phyloP scores from a whole-genome alignment of 106 monocot species.

The Dendrobium chrysotoxum region DNA sequence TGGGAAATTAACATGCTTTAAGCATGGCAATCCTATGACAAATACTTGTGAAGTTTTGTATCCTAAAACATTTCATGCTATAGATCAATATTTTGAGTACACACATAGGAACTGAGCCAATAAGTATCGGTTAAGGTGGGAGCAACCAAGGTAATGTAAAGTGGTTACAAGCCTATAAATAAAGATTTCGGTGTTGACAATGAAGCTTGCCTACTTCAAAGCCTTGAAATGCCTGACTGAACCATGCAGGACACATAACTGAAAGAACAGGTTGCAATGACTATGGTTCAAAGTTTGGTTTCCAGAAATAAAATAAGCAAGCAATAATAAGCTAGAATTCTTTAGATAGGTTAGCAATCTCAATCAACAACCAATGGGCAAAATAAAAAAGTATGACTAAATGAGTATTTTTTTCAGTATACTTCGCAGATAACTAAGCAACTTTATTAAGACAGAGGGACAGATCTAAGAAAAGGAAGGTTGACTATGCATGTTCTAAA shows the following conservation, averaged over 20 bases:
- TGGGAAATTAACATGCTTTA: neutral
- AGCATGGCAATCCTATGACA: neutral
- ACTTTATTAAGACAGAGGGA: neutral
- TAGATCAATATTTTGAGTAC: neutral
- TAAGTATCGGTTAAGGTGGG: neutral
- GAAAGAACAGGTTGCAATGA: neutral
- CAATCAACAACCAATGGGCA: neutral
- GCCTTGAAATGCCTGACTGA: neutral
- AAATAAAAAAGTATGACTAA: neutral
- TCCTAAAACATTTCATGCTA: neutral
- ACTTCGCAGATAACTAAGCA: neutral
- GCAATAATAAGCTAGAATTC: neutral
- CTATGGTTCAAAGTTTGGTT: neutral
- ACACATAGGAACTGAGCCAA: neutral
- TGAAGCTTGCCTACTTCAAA: neutral
- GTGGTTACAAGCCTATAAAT: neutral
- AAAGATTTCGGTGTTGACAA: neutral
- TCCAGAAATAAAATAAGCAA: too few relatives aligned
- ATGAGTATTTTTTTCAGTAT: too few relatives aligned
- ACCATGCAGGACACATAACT: neutral
- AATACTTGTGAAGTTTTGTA: neutral
- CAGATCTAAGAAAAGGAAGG: neutral
- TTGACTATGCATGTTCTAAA: neutral
- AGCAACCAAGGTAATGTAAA: neutral
- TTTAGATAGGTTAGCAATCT: neutral